Percentiles rank a stretch among this genome's conserved stretches.
Conservation (phyloP, 306 rosid genomes). For the Fragaria ananassa region DNA sequence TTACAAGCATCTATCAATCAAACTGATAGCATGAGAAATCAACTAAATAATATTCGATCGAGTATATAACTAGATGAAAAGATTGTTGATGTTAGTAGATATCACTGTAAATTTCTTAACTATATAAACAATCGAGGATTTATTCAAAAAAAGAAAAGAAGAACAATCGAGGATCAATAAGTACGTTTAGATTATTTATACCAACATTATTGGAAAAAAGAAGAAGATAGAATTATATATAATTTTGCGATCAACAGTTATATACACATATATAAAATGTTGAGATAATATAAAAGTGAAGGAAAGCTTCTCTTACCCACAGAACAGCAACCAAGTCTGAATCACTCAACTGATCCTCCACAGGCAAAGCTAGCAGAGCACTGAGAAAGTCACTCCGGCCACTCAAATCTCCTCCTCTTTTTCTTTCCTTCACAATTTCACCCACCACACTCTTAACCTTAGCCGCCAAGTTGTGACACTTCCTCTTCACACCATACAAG, state of each 20-base stretch:
- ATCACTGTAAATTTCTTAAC: background rate
- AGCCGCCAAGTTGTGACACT: slow-evolving; percentile 58
- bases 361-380: slow-evolving; percentile 58
- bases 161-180: too few species aligned
- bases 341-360: slow-evolving; percentile 52
- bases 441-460: slow-evolving; percentile 50
- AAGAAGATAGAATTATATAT: background rate
- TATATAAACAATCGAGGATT: too few species aligned
- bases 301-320: slow-evolving; percentile 54
- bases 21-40: background rate
- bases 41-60: too few species aligned
- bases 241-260: background rate
- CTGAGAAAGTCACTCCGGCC: slow-evolving; percentile 61
- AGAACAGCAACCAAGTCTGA: slow-evolving; percentile 71
- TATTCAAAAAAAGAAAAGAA: too few species aligned
- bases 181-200: too few species aligned
- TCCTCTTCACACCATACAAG: slow-evolving; percentile 73
- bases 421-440: slow-evolving; percentile 53
- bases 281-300: background rate
- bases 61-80: too few species aligned
- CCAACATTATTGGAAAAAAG: too few species aligned
- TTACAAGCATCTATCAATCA: background rate
- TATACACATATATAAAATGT: background rate
- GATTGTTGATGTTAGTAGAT: background rate
- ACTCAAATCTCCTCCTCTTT: slow-evolving; percentile 15